Base-by-base conservation (phyloP, 176 grass and related monocot genomes). In the Otatea glauca region DNA sequence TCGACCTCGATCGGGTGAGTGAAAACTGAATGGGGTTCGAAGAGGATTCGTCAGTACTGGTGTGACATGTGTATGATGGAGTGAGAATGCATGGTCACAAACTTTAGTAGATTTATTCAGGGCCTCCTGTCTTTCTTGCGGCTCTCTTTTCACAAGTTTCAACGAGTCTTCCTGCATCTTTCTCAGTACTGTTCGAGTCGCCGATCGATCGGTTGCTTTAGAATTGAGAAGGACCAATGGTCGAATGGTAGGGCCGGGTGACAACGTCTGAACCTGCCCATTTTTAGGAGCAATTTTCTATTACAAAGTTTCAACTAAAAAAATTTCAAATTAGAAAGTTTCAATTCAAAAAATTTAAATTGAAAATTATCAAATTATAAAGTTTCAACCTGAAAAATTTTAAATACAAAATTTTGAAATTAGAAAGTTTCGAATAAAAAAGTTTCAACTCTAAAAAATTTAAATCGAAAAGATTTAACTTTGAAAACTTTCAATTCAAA, bases 1-100 rank as follows among this genome's bases (percentile, higher is more conserved):
- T 73, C 74, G 73, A 32, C 71, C 71, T 82, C 78, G 72, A 82
- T 64, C 79, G n/a, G 42, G 49, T 81, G 35, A 55, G 7, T 47
- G 70, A n/a, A 11, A 67, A n/a, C 27, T 45, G 65, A 38, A 49
- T 15, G 5, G 7, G 53, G 17, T 63, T 86, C 75, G 43, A 72
- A 29, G 75, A 51, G 66, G 75, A 64, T 79, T 74, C 49, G 24
- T n/a, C 5, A 4, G 43, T 25, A 61, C 68, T 49, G 38, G 56
- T 16, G 4, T 39, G 47, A 10, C 45, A 49, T 23, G 9, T 72
- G 70, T 5, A 37, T 68, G 39, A 60, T 18, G 38, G 20, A 74
- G 8, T 32, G 23, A 50, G 7, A 29, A 29, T 37, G 65, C 35
- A 37, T 37, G 1, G 43, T 85, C 25, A 25, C 39, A 12, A 60